Base-by-base conservation (phyloP, 1,139 yeast genomes). In the Nakaseomyces delphensis region DNA sequence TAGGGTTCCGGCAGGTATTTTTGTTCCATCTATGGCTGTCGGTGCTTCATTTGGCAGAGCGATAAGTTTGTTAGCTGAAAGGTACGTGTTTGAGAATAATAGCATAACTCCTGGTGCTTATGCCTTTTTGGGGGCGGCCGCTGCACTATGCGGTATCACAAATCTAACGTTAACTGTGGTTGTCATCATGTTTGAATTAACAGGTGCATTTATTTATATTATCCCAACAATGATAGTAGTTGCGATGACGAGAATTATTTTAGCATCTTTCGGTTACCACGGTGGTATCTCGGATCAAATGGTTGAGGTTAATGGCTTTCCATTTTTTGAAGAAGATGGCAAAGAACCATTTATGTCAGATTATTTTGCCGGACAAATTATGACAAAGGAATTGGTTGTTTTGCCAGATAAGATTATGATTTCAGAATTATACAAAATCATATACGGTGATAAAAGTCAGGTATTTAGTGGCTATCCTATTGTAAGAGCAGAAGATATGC, bases 81-180 rank as follows among this genome's bases (percentile, higher is more conserved):
- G 55, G 37, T 83, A 83, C 54, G 47, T 71, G 2, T 57, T 65
- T 11, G 66, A 65, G 0, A 67, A 74, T 0, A 50, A 54, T 2
- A 85, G 95, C 55, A 76, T 89, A 18, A 84, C 89, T 2, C 94
- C 96, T 0, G 97, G 96, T 0, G 86, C 94, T 0, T 91, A 89
- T 62, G 95, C 98, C 0, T 81, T 93, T 47, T 73, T 93, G n/a
- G 99, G 98, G 2, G 97, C 98, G 0, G 97, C 94, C 0, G 93
- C 97, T 1, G 87, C 96, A 0, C 69, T 93, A 39, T 81, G 95
- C 59, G 98, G 98, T 3, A 86, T 87, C 16, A 91, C 98, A 0
- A 85, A 91, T 53, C 67, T 93, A 49, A 87, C 96, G 0, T 83
- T 91, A 3, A 81, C 97, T 0, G 95, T 91, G 9, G 98, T 87